A percentile compares a stretch with the other conserved stretches of the same genome.
These are phyloP conservation scores for Trichopus zeylanicus DNA, from an alignment of 116 monocot species.

Conservation along the genomic window DNA sequence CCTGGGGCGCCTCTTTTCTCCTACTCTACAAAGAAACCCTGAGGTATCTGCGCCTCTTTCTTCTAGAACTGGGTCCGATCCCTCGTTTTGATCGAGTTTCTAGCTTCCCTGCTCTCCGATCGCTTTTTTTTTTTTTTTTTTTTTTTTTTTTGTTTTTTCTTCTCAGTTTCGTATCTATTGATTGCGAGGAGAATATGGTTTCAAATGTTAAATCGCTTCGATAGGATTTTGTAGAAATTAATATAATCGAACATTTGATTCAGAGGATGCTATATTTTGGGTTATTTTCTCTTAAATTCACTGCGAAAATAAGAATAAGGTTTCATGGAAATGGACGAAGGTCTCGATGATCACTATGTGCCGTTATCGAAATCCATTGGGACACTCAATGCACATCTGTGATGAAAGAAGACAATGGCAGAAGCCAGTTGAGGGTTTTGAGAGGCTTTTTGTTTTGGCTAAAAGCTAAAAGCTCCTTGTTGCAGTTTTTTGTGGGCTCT, in stretches of 20 bases:
- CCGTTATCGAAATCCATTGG: too few relatives aligned
- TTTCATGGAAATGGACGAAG: conserved; percentile 8
- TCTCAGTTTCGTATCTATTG: too few relatives aligned
- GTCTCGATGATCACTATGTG: neutral
- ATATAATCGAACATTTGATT: too few relatives aligned
- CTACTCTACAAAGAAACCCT: neutral
- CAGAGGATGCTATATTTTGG: neutral
- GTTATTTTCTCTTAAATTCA: neutral
- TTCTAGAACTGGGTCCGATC: neutral
- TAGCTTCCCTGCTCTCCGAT: neutral
- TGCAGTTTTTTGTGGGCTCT: neutral
- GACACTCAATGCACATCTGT: too few relatives aligned
- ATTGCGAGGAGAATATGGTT: too few relatives aligned
- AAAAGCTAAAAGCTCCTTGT: conserved; percentile 3
- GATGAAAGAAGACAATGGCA: conserved; percentile 5
- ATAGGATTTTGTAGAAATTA: too few relatives aligned
- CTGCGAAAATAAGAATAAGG: too few relatives aligned
- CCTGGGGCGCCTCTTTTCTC: neutral
- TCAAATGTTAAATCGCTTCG: too few relatives aligned
- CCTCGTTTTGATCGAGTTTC: neutral
- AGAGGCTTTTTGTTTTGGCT: conserved; percentile 2
- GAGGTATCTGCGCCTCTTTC: neutral
- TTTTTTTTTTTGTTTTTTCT: too few relatives aligned
- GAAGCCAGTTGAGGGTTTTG: neutral
- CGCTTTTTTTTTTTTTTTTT: too few relatives aligned